These are phyloP conservation scores for Pleurotus citrinopileatus DNA, from an alignment of 768 basidiomycete species.

Conservation along the genomic window DNA sequence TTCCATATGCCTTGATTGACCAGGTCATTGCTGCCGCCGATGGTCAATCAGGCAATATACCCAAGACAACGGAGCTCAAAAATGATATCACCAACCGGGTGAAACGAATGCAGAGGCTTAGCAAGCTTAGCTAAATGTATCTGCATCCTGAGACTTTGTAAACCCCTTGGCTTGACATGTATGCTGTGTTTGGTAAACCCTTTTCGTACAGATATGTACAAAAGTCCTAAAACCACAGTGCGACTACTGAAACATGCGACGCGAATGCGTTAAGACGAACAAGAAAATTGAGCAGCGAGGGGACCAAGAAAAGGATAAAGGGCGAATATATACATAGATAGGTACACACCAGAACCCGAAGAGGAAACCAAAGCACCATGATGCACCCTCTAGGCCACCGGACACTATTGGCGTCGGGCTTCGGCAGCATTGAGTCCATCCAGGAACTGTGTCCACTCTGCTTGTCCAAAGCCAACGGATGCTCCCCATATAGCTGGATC, in stretches of 20 bases:
- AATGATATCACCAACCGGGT: slow-evolving; percentile 60
- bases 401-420: slow-evolving; percentile 33
- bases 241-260: neutral
- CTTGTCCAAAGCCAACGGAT: slow-evolving; percentile 69
- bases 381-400: neutral
- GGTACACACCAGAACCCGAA: neutral
- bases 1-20: slow-evolving; percentile 83
- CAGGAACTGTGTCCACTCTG: slow-evolving; percentile 67
- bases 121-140: slow-evolving; percentile 31
- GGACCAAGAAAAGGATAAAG: neutral
- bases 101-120: slow-evolving; percentile 67
- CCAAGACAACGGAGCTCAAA: slow-evolving; percentile 45
- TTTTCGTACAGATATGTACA: neutral
- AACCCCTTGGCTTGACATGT: slow-evolving; percentile 4
- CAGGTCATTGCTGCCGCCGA: slow-evolving; percentile 71
- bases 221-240: too few relatives aligned
- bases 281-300: neutral
- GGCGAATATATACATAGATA: neutral
- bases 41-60: slow-evolving; percentile 33
- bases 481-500: slow-evolving; percentile 74
- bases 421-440: slow-evolving; percentile 68
- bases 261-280: neutral
- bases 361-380: neutral
- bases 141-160: slow-evolving; percentile 2
- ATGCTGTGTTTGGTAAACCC: slow-evolving; percentile 5